Base-by-base conservation (phyloP, 371 early-diverging fungal genomes). In the Apophysomyces sp. region DNA sequence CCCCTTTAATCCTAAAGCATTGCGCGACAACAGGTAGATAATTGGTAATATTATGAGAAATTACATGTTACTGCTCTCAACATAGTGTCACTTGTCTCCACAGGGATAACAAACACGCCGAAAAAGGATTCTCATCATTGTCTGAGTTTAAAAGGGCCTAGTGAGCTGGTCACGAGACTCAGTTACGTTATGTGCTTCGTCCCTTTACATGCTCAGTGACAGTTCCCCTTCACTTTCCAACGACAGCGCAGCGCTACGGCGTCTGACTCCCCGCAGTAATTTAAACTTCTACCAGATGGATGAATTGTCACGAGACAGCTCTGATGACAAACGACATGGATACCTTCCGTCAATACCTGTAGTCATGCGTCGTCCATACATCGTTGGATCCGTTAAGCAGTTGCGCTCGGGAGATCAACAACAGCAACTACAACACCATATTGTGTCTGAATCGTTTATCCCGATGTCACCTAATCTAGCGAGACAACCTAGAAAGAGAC, bases 401-500 rank as follows among this genome's bases (percentile, higher is more conserved):
- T 76, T 68, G 39, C 64, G 70, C 3, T 59, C 67, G 15, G 74
- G 78, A 55, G 67, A 65, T 1, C 81, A 81, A 61, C 68, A 60
- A 26, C 77, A 72, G 5, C 81, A 81, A 53, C 55, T 81, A 11
- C 69, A 76, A 40, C 69, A 73, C 16, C 77, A 73, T 29, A 77
- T 81, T 44, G 71, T 78, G 4, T 81, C 81, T 0, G 81, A 81
- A 63, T 76, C 80, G 4, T 82, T 80, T 57, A 75, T 80, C 36
- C 72, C 80, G 4, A 69, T 80, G 67, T 62, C 74, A 12, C 83
- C 83, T 21, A 67, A 75, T 36, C n/a, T 67, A 8, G 51, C 61
- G 3, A 80, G 80, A 57, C 78, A 75, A 8, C 72, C 77, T 13
- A 68, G 78, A 36, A 80, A 78, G 40, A 80, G 88, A 51, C 74